Evolutionary conservation across 106 monocot species (phyloP).

Genomic region (Phalaenopsis aphrodite): DNA sequence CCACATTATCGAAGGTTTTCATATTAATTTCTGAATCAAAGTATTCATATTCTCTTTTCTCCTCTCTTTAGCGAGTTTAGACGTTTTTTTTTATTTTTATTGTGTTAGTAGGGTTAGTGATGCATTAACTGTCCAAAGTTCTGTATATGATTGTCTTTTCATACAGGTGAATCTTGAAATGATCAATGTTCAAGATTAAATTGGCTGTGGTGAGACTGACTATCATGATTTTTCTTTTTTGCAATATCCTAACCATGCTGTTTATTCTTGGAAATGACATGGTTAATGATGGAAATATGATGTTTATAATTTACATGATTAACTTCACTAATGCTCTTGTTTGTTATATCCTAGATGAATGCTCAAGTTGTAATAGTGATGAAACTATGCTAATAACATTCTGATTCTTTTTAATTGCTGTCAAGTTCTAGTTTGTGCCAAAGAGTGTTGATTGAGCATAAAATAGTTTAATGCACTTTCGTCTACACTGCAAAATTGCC

Average conservation of each 20-base stretch:
- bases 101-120: background rate
- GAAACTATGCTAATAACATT: background rate
- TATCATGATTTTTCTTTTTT: background rate
- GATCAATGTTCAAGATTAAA: background rate
- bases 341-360: background rate
- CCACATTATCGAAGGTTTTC: background rate
- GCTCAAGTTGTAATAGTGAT: background rate
- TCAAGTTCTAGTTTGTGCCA: background rate
- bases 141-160: background rate
- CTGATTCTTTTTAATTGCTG: slow-evolving; percentile 4
- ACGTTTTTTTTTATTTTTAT: background rate
- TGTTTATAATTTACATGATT: background rate
- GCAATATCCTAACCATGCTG: background rate
- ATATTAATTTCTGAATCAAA: background rate
- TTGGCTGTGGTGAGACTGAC: background rate
- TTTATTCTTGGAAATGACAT: background rate
- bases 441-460: slow-evolving; percentile 4
- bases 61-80: background rate
- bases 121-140: background rate
- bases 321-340: background rate
- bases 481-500: slow-evolving; percentile 10
- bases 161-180: background rate
- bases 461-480: slow-evolving; percentile 10
- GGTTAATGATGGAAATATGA: background rate
- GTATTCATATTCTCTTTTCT: background rate